phyloP scores from a whole-genome alignment of 768 basidiomycete genomes.

The Cystobasidium tubakii region DNA sequence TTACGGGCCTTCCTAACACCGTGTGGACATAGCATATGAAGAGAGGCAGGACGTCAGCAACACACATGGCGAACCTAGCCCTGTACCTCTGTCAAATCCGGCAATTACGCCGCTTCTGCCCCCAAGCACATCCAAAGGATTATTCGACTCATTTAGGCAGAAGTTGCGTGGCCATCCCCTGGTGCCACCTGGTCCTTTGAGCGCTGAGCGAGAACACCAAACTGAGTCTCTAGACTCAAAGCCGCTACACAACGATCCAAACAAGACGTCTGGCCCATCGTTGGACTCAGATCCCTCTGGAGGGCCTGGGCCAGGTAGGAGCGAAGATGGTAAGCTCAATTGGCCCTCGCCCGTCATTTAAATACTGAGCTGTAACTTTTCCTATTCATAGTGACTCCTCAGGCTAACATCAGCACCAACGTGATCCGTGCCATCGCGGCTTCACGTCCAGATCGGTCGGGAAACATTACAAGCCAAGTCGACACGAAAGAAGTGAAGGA shows the following conservation, averaged over 20 bases:
- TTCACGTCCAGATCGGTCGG: conserved; percentile 49
- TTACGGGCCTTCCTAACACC: background rate
- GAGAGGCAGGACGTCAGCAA: background rate
- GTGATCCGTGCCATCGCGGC: conserved; percentile 47
- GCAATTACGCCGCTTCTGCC: background rate
- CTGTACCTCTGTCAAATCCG: background rate
- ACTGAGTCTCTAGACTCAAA: background rate
- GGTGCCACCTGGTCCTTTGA: background rate
- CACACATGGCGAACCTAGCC: background rate
- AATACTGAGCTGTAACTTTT: background rate
- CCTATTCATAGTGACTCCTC: conserved; percentile 37
- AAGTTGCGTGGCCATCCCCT: conserved; percentile 9
- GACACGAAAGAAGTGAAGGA: conserved; percentile 50
- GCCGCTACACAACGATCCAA: too few relatives aligned
- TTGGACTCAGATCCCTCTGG: background rate
- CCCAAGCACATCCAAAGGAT: background rate
- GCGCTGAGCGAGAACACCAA: background rate
- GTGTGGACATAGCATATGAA: background rate
- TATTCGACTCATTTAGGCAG: conserved; percentile 12
- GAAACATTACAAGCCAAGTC: conserved; percentile 48
- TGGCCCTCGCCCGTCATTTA: background rate
- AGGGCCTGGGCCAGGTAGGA: background rate
- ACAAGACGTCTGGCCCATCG: too few relatives aligned
- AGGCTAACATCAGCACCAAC: conserved; percentile 41
- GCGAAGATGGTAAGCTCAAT: background rate